Evolutionary conservation across 2,329 filamentous ascomycete genomes (phyloP), one percentile per base, ranked within the genome.

Genomic region (Fusarium oligoseptatum): DNA sequence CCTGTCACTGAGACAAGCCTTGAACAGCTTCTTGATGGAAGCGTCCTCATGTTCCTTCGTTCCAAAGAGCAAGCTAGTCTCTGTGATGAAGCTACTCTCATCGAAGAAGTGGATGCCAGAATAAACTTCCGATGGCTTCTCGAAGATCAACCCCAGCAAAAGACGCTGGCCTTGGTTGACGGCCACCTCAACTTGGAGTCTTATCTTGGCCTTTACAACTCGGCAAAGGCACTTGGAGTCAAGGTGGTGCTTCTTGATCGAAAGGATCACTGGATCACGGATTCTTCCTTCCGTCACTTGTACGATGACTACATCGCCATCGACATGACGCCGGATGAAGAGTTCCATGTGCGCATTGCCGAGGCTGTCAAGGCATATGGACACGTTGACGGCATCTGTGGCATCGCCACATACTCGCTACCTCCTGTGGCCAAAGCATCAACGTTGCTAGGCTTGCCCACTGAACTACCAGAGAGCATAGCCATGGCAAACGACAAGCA

Each of bases 181-280:
- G 56, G 56, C 15, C 56, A 60, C 36, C 34, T 60, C 32, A 60
- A 60, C 56, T 60, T 60, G 56, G 56, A 60, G 36, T 60, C 56
- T 1, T 60, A 60, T 37, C 56, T 60, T 27, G 56, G 56, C 20
- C 56, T 60, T 4, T 60, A 60, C 22, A 60, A 29, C 56, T 60
- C 56, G 17, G 56, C 56, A 27, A 60, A 39, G 56, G 56, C 56
- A n/a, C 56, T 60, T 37, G 56, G 56, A 37, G 56, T 17, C 22
- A 60, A 60, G 36, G 34, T 60, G 6, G 56, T 60, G 34, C 56
- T 60, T 60, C 56, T 60, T 4, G 56, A 60, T 60, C 56, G 56
- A 9, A 37, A 37, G 27, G 56, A 60, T 24, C 56, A 60, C 6
- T 60, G 56, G 56, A 60, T 41, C 15, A 60, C 22, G 15, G 56